phyloP scores from a whole-genome alignment of 345 rosid genomes.

The Rhizophora mangle region DNA sequence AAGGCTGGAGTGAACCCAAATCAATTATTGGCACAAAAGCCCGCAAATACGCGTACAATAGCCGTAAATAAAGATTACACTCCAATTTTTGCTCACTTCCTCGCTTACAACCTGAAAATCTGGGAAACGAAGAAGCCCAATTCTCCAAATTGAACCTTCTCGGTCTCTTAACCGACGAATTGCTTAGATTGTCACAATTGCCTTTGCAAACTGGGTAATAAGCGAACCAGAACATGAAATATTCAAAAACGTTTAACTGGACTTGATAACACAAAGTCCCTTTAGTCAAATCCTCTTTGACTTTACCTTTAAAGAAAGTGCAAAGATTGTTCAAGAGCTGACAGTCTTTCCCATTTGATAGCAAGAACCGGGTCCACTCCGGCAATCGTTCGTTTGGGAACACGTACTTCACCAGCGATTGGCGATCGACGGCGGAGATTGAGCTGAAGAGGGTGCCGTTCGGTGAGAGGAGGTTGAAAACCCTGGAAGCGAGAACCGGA shows the following conservation, averaged over 20 bases:
- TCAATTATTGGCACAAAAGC: constrained; percentile 72
- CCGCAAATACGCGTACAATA: constrained; percentile 68
- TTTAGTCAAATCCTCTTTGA: constrained; percentile 50
- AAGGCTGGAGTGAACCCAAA: constrained; percentile 59
- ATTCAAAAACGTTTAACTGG: constrained; percentile 73
- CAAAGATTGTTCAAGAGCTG: constrained; percentile 47
- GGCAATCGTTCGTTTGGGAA: constrained; percentile 85
- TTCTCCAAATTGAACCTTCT: constrained; percentile 53
- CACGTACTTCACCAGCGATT: constrained; percentile 66
- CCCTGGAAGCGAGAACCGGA: constrained; percentile 40
- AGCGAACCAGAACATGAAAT: constrained; percentile 89
- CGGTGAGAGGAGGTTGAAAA: constrained; percentile 60
- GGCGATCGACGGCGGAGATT: constrained; percentile 67
- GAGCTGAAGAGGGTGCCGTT: constrained; percentile 53
- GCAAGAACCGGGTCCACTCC: constrained; percentile 59
- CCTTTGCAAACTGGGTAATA: constrained; percentile 82
- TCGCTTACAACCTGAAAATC: constrained; percentile 53
- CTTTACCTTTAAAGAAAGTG: constrained; percentile 58
- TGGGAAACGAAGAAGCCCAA: constrained; percentile 61
- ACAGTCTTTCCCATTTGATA: constrained; percentile 48
- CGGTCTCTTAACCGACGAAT: constrained; percentile 36
- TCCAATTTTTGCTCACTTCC: constrained; percentile 50
- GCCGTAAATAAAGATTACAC: constrained; percentile 59
- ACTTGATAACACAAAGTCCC: constrained; percentile 51
- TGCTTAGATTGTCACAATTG: constrained; percentile 43